Percentiles rank a stretch among this genome's conserved stretches.
Conservation (phyloP, 768 basidiomycete species). For the Trametes cinnabarina region DNA sequence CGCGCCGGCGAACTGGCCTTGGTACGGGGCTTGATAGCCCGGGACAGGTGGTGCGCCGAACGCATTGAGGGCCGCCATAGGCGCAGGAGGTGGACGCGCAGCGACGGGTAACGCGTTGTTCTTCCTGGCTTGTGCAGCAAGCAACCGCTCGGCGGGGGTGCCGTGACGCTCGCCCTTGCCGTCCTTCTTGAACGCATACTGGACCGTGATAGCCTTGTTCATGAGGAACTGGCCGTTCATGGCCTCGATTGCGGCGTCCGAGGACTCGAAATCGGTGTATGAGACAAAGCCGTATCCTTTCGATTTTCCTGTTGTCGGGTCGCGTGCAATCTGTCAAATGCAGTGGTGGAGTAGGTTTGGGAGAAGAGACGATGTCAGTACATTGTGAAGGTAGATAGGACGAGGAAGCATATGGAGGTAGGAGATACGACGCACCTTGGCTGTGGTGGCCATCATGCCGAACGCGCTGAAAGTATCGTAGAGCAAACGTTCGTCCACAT, state of each 20-base stretch:
- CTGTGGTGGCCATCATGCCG: constrained; percentile 87
- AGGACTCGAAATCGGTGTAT: constrained; percentile 96
- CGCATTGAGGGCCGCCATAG: constrained; percentile 43
- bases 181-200: constrained; percentile 99
- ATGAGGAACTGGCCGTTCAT: constrained; percentile 98
- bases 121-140: constrained; percentile 93
- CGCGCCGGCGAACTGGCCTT: constrained; percentile 92
- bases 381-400: constrained; percentile 1
- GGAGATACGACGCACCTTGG: constrained; percentile 56
- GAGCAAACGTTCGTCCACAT: constrained; percentile 88
- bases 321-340: constrained; percentile 76
- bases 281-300: constrained; percentile 98
- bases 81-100: constrained; percentile 71
- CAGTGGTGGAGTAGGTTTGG: constrained; percentile 3
- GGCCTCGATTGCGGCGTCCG: constrained; percentile 92
- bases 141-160: constrained; percentile 91
- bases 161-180: constrained; percentile 98
- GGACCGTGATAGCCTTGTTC: constrained; percentile 96
- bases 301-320: constrained; percentile 77
- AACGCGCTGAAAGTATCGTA: constrained; percentile 97
- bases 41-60: constrained; percentile 69
- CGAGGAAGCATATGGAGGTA: constrained; percentile 2
- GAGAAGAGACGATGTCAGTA: constrained; percentile 1
- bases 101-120: constrained; percentile 86
- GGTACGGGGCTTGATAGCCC: constrained; percentile 73